Percentiles rank a stretch among this genome's conserved stretches.
Evolutionary conservation across 805 yeast species (phyloP).

Genomic region (Metschnikowia colocasiae): DNA sequence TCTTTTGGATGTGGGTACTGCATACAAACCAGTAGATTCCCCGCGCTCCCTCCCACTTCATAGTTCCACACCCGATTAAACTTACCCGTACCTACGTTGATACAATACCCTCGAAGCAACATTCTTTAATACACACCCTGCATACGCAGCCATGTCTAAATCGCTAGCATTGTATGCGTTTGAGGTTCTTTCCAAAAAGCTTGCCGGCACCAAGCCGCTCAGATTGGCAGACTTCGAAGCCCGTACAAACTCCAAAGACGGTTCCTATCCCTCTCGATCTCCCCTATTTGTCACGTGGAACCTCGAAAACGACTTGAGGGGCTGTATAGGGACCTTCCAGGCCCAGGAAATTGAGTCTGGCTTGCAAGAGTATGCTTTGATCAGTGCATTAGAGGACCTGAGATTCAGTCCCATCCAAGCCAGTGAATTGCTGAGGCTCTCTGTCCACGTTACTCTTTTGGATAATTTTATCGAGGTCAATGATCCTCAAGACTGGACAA

Average conservation of each 20-base stretch:
- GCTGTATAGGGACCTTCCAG: slow-evolving; percentile 91
- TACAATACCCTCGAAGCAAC: too few relatives aligned
- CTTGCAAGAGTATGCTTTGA: slow-evolving; percentile 55
- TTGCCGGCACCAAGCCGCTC: slow-evolving; percentile 15
- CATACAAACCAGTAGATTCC: too few relatives aligned
- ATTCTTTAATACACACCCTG: too few relatives aligned
- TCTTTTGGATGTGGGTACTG: too few relatives aligned
- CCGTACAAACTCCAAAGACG: slow-evolving; percentile 4
- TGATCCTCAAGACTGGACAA: slow-evolving; percentile 66
- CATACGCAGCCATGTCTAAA: slow-evolving; percentile 26
- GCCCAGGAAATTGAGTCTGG: slow-evolving; percentile 53
- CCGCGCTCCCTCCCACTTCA: too few relatives aligned
- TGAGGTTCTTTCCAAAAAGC: slow-evolving; percentile 26
- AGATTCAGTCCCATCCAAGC: slow-evolving; percentile 64
- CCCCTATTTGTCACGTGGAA: slow-evolving; percentile 93
- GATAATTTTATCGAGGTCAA: slow-evolving; percentile 51
- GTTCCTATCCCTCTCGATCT: slow-evolving; percentile 12
- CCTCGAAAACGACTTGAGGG: slow-evolving; percentile 54
- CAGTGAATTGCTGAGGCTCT: slow-evolving; percentile 52
- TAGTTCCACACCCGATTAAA: too few relatives aligned
- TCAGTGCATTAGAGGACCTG: slow-evolving; percentile 68
- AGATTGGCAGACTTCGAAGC: slow-evolving; percentile 13
- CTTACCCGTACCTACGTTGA: too few relatives aligned
- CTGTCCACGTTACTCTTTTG: slow-evolving; percentile 62
- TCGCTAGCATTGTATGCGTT: slow-evolving; percentile 39